phyloP scores from a whole-genome alignment of 2,329 filamentous ascomycete species.

The Massarina eburnea region DNA sequence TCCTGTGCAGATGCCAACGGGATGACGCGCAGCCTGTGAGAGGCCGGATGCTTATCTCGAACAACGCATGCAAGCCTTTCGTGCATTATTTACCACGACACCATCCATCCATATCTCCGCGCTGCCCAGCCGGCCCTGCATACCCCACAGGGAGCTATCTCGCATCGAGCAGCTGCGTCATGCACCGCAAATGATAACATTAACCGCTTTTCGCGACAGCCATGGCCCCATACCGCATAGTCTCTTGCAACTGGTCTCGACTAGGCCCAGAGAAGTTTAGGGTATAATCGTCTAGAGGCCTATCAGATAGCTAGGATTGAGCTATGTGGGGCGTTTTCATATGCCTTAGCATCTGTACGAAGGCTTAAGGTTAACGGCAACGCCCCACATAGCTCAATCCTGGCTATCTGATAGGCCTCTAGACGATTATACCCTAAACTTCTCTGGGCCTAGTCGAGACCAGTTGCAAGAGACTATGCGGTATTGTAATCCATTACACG shows the following conservation, averaged over 20 bases:
- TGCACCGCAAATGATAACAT: neutral
- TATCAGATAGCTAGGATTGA: no score
- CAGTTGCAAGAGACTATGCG: no score
- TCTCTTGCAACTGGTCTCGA: no score
- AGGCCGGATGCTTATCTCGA: conserved; percentile 29
- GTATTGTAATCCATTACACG: neutral
- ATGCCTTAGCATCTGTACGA: no score
- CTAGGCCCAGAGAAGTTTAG: no score
- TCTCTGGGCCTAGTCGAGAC: no score
- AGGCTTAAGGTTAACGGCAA: no score
- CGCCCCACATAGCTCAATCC: no score
- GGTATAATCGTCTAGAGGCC: no score
- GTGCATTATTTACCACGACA: conserved; percentile 17
- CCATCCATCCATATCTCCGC: conserved; percentile 4
- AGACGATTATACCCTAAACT: no score
- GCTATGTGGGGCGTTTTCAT: no score
- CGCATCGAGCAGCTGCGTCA: conserved; percentile 1
- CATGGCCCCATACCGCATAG: neutral
- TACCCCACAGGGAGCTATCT: conserved; percentile 8
- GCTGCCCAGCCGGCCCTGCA: conserved; percentile 11
- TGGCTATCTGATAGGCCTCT: no score
- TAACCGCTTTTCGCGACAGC: conserved; percentile 9
- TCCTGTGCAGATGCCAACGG: neutral
- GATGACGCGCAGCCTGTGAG: conserved; percentile 26
- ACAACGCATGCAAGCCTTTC: conserved; percentile 22